These are phyloP conservation scores for Coemansia sp. DNA, from an alignment of 192 early-diverging fungal genomes.

Conservation along the genomic window DNA sequence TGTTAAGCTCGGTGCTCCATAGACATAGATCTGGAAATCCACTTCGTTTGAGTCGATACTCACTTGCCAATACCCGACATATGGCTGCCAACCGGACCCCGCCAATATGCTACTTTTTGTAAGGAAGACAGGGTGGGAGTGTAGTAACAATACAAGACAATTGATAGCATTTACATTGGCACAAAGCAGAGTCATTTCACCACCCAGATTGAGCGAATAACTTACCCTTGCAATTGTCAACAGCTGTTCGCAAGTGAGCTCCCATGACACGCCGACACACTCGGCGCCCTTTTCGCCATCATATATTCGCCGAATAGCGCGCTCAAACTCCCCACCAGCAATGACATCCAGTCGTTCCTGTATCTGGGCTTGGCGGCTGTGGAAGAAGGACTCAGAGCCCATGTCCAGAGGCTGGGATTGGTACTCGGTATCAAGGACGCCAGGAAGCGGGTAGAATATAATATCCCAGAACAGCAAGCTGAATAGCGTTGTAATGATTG, in stretches of 20 bases:
- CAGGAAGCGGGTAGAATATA: conserved; percentile 60
- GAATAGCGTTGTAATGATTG: conserved; percentile 62
- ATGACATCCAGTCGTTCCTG: conserved; percentile 42
- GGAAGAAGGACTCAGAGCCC: conserved; percentile 63
- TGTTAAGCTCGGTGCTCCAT: conserved; percentile 59
- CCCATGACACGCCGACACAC: conserved; percentile 47
- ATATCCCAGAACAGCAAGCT: conserved; percentile 71
- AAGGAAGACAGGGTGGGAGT: neutral
- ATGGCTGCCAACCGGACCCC: conserved; percentile 57
- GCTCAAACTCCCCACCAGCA: conserved; percentile 15
- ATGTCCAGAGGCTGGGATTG: conserved; percentile 69
- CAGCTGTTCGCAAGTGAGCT: conserved; percentile 27
- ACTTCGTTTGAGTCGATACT: conserved; percentile 61
- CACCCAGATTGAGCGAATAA: neutral
- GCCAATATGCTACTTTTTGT: conserved; percentile 57
- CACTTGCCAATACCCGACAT: conserved; percentile 60
- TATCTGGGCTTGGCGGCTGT: conserved; percentile 51
- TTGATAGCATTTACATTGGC: neutral
- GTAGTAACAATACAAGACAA: too few species aligned
- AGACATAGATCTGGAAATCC: conserved; percentile 73
- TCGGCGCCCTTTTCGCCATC: conserved; percentile 25
- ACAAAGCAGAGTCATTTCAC: neutral
- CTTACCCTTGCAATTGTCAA: conserved; percentile 32
- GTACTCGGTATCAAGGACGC: conserved; percentile 70
- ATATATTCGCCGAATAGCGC: conserved; percentile 20